Base-by-base conservation (phyloP, 768 basidiomycete species). In the Pleurotus pulmonarius region DNA sequence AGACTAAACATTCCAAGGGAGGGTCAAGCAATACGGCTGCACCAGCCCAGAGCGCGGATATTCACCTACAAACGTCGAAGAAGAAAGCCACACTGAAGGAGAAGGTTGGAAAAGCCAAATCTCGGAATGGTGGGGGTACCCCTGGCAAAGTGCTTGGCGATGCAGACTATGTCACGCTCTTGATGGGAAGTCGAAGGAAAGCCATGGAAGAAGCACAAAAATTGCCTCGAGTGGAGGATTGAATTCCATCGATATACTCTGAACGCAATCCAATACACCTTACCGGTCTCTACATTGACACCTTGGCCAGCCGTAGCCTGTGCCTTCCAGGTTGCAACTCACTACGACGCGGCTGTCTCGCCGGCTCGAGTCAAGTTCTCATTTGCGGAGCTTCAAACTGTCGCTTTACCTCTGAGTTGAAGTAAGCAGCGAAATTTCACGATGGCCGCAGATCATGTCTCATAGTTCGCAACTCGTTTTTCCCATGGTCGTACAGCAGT, bases 121-220 rank as follows among this genome's bases (percentile, higher is more conserved):
- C 55, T n/a, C 56, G 46, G 39, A 61, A 64, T 43, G 59, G 58
- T 51, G 62, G 44, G 3, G 51, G 64, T 12, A 57, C 63, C 55
- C 46, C 60, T 12, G 75, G 70, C 0, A 78, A 66, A 52, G 78
- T 91, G 2, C 73, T 91, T 38, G 88, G 87, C 16, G 88, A 81
- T 16, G 89, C 86, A 26, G 90, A 92, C 68, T 92, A 92, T 64
- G 83, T 92, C 46, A 75, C 80, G 9, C 66, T 92, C 60, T 71
- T 90, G 75, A 75, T 85, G 76, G 88, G 89, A 15, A 76, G 88
- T n/a, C 74, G 89, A 58, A 77, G 78, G 63, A 88, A 81, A 64
- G 88, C 83, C 12, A 75, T 71, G 53, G 76, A 81, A 64, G 90
- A 91, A 68, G 88, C 86, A 5, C 65, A 73, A 43, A 91, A 87